Evolutionary conservation across 2,329 filamentous ascomycete species (phyloP), one percentile per base, ranked within the genome.

Genomic region (Fusarium secorum): DNA sequence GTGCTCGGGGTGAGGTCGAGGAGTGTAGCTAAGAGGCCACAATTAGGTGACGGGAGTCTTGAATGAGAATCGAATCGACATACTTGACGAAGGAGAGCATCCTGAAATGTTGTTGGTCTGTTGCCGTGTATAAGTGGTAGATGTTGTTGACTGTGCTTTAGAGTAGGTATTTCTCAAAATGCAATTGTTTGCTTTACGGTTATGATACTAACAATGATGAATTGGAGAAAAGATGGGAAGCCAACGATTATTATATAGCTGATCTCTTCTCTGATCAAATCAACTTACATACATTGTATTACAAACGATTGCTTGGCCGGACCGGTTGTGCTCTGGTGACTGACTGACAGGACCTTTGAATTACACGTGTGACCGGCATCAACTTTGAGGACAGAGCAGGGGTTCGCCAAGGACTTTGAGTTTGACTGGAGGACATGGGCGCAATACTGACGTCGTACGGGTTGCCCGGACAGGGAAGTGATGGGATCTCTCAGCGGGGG

Each of bases 81-180:
- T 71, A 73, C 70, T 72, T 72, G 64, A 72, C 70, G 55, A 73
- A 71, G 35, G 70, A 73, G 42, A 72, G 70, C 70, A 72, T 72
- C n/a, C 45, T 71, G 59, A 38, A 26, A 30, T 15, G 32, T 36
- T 35, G n/a, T 24, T 35, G 32, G 32, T 33, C 36, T 53, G 42
- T n/a, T 35, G 26, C 45, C 11, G 35, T 24, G 33, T 36, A 18
- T 20, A 26, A 54, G 32, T 36, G 13, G 14, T 41, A 46, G 41
- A 22, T 14, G 18, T 41, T 46, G 32, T 54, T 58, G 51, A 26
- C 35, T 15, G 28, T 32, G 33, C 28, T 38, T 56, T 35, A 18
- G 32, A n/a, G 13, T 67, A 24, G 20, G 13, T 67, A 24, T 38
- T 28, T 56, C 35, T 15, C 36, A 24, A 38, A 59, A 46, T 39